Conservation (phyloP, 116 monocot genomes). For the Cymodocea nodosa region DNA sequence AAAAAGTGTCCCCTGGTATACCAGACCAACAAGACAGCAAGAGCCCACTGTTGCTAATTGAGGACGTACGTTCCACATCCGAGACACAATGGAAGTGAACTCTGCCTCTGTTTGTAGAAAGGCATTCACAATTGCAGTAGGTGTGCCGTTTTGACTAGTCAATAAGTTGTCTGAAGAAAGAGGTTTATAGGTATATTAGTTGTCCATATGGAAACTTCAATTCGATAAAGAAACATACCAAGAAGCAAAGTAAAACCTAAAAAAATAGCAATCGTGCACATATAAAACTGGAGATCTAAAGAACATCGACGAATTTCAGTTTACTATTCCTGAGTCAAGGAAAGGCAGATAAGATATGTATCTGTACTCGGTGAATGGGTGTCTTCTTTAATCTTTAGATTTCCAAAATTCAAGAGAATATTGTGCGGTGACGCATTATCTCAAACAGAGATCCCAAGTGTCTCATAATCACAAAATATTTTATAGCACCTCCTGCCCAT, state of each 20-base stretch:
- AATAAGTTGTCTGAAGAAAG: conserved; percentile 4
- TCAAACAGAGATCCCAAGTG: not conserved
- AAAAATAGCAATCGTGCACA: too few relatives aligned
- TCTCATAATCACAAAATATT: not conserved
- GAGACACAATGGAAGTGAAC: conserved; percentile 57
- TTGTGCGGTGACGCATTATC: not conserved
- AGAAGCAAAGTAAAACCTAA: too few relatives aligned
- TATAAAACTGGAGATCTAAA: too few relatives aligned
- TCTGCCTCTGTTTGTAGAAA: conserved; percentile 73
- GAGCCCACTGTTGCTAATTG: conserved; percentile 61
- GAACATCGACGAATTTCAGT: too few relatives aligned
- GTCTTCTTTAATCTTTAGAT: too few relatives aligned
- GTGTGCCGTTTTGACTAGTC: not conserved
- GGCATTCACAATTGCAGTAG: conserved; percentile 21
- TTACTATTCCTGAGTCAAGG: too few relatives aligned
- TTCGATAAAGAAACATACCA: too few relatives aligned
- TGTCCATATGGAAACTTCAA: not conserved
- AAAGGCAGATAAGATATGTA: too few relatives aligned
- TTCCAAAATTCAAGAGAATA: not conserved
- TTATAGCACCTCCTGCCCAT: not conserved
- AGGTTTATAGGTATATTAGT: not conserved
- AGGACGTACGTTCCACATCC: conserved; percentile 37
- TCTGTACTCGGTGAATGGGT: too few relatives aligned
- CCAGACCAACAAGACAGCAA: conserved; percentile 76
- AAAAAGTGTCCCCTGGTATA: conserved; percentile 64